Base-by-base conservation (phyloP, 352 stramenopile species). In the Peronospora farinosa region DNA sequence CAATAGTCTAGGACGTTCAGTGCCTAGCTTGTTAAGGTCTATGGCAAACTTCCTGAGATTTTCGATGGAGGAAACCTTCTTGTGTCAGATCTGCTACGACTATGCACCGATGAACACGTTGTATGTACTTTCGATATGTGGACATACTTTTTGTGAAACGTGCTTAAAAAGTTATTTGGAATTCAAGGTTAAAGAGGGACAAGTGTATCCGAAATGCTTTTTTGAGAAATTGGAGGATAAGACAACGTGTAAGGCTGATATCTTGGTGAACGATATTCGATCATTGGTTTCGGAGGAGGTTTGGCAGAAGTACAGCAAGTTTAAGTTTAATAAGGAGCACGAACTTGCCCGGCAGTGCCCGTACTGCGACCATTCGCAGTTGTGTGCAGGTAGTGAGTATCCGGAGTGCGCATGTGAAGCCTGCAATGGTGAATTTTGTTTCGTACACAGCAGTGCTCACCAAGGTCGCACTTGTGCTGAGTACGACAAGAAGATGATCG, bases 391-490 rank as follows among this genome's bases (percentile, higher is more conserved):
- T 7, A 66, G 62, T 13, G 54, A 74, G 17, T 40, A 60, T 1
- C 76, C 76, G 4, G 69, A 75, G 37, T 82, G 71, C 25, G 30
- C 64, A 0, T 86, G 77, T 23, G 58, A 59, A 7, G 42, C 47
- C 0, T 88, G 77, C 38, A 52, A 55, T 2, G 63, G 63, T 7
- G 68, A 76, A 17, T 96, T 90, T 57, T 96, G 88, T 42, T 95
- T 94, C 41, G 67, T 83, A 13, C 88, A 96, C 42, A 92, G 80
- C 23, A 95, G 76, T 37, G 85, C 88, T 0, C 88, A 96, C 53
- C 51, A 69, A 19, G 72, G 74, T 28, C 60, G 59, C 5, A 71
- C 63, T 1, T 96, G 87, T 51, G 68, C 69, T 25, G 71, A 86
- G 23, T 95, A 95, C 60, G 78, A 93, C 50, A 68, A 72, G 39